Conservation (phyloP, 495 filamentous ascomycete species). For the Penicillium lividum region DNA sequence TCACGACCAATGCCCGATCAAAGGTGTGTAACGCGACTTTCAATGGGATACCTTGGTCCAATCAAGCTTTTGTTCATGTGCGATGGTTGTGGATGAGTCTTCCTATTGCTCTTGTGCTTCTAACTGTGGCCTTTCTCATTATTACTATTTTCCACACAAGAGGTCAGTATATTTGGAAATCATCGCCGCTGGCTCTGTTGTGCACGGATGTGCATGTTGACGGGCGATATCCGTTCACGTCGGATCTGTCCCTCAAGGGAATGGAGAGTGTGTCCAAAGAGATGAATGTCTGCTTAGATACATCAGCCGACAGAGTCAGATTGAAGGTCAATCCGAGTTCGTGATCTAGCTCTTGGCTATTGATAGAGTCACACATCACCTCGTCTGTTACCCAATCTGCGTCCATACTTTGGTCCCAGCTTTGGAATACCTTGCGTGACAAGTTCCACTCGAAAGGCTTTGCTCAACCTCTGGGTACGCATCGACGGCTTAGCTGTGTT, state of each 20-base stretch:
- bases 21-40: conserved; percentile 28
- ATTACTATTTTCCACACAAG: conserved; percentile 36
- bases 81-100: conserved; percentile 44
- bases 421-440: no score
- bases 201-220: conserved; percentile 29
- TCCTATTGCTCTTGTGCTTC: conserved; percentile 30
- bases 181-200: conserved; percentile 31
- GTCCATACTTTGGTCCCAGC: no score
- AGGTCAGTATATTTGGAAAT: conserved; percentile 37
- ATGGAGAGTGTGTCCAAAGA: conserved; percentile 33
- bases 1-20: conserved; percentile 34
- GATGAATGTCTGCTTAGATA: conserved; percentile 32
- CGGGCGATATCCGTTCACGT: conserved; percentile 5
- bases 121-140: conserved; percentile 33
- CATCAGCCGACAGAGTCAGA: conserved; percentile 13
- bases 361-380: no score
- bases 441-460: no score
- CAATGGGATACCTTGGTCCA: conserved; percentile 28
- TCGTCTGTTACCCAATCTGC: no score
- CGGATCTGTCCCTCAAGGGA: conserved; percentile 24
- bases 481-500: no score
- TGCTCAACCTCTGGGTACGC: no score
- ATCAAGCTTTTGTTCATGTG: conserved; percentile 38
- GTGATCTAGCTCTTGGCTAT: no score
- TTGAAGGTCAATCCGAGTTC: conserved; percentile 18